A percentile compares a stretch with the other conserved stretches of the same genome.
Conservation (phyloP, 768 basidiomycete genomes). For the Trametes gibbosa region DNA sequence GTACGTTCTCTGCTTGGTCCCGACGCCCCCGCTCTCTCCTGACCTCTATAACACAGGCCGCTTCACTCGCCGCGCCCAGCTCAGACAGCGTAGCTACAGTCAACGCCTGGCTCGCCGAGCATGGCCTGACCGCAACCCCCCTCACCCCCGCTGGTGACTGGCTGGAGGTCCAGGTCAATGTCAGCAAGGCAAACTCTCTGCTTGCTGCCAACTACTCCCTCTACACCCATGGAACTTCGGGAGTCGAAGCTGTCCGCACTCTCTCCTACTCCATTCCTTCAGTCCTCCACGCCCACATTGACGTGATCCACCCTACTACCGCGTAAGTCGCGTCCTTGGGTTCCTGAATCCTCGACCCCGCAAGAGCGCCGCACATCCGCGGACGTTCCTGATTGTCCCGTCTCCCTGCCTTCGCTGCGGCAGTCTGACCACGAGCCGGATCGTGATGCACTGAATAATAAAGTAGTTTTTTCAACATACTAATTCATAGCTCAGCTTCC, state of each 20-base stretch:
- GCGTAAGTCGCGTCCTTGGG: constrained; percentile 14
- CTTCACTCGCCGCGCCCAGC: constrained; percentile 22
- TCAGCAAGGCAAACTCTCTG: constrained; percentile 29
- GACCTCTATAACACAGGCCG: constrained; percentile 17
- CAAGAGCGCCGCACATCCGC: too few species aligned
- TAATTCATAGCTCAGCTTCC: constrained; percentile 1
- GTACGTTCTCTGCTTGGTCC: constrained; percentile 8
- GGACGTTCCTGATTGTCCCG: too few species aligned
- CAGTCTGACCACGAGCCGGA: too few species aligned
- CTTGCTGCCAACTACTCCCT: constrained; percentile 26
- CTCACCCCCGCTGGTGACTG: constrained; percentile 30
- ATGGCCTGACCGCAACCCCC: constrained; percentile 20
- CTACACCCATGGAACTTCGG: constrained; percentile 24
- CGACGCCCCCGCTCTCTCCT: background rate
- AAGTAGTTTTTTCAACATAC: too few species aligned
- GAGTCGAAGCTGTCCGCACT: constrained; percentile 26
- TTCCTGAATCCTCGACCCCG: background rate
- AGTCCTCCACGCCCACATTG: constrained; percentile 21
- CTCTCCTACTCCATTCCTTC: constrained; percentile 30
- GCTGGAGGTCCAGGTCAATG: constrained; percentile 24
- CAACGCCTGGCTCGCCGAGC: constrained; percentile 26
- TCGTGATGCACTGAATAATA: too few species aligned
- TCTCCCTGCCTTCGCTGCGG: too few species aligned
- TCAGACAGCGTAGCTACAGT: constrained; percentile 23
- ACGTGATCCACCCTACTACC: constrained; percentile 30